These are phyloP conservation scores for Tinospora cordifolia DNA, from an alignment of 164 flowering plant species.

Conservation along the genomic window DNA sequence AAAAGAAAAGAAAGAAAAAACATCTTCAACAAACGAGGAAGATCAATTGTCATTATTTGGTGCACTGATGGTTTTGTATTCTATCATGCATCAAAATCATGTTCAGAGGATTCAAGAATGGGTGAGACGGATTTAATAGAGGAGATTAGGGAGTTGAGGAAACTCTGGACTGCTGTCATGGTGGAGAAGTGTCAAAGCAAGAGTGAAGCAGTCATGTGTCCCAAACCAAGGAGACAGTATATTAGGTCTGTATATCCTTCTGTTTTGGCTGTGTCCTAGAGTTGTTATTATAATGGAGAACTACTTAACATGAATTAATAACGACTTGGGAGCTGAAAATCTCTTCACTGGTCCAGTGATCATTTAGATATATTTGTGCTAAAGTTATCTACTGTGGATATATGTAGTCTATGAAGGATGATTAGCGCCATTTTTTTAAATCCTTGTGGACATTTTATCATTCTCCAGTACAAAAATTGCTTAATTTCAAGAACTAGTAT, in stretches of 20 bases:
- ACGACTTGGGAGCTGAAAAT: neutral
- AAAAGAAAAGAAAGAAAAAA: too few species aligned
- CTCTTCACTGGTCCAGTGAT: neutral
- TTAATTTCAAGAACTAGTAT: too few species aligned
- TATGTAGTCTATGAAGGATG: too few species aligned
- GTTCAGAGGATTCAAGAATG: slow-evolving; percentile 10
- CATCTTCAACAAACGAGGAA: neutral
- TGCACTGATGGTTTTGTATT: neutral
- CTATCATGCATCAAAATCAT: neutral
- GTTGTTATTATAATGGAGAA: neutral
- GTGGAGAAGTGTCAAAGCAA: slow-evolving; percentile 25
- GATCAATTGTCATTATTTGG: neutral
- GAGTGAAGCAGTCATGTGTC: slow-evolving; percentile 24
- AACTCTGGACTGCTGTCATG: slow-evolving; percentile 23
- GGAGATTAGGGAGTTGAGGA: slow-evolving; percentile 22
- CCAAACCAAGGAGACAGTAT: slow-evolving; percentile 23
- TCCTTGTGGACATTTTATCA: too few species aligned
- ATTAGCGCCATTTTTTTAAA: too few species aligned
- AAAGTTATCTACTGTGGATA: too few species aligned
- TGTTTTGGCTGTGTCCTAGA: neutral
- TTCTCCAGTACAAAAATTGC: too few species aligned
- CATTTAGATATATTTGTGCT: neutral
- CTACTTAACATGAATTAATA: neutral
- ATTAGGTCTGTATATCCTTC: slow-evolving; percentile 13
- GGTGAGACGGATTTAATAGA: slow-evolving; percentile 16